These are phyloP conservation scores for Cyberlindnera mycetangii DNA, from an alignment of 805 yeast species.

Conservation along the genomic window DNA sequence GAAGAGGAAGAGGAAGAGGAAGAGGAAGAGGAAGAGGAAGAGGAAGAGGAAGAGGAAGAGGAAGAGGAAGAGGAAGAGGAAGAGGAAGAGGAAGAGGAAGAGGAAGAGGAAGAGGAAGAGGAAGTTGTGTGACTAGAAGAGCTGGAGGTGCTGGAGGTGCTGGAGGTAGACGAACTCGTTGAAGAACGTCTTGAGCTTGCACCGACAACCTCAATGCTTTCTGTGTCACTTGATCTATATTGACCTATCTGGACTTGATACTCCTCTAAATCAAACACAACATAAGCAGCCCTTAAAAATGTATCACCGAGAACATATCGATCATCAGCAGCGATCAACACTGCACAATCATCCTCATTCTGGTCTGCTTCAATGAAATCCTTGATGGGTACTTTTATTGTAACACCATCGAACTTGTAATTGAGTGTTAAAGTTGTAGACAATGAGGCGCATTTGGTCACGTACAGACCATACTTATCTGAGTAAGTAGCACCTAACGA, in stretches of 20 bases:
- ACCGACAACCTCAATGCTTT: not conserved
- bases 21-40: not conserved
- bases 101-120: conserved; percentile 9
- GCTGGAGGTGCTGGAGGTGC: not conserved
- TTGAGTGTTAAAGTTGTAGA: not conserved
- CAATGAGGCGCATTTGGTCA: conserved; percentile 1
- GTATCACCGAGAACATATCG: conserved; percentile 60
- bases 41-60: not conserved
- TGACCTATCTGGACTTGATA: conserved; percentile 51
- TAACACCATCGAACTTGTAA: conserved; percentile 6
- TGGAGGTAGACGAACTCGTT: conserved; percentile 6
- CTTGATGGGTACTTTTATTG: conserved; percentile 2
- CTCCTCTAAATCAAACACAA: conserved; percentile 64
- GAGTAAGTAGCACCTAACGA: conserved; percentile 33
- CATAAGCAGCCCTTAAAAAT: conserved; percentile 61
- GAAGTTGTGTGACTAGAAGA: conserved; percentile 2
- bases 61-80: not conserved
- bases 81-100: not conserved
- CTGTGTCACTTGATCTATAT: not conserved
- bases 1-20: not conserved
- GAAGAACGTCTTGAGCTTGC: not conserved
- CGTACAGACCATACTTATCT: not conserved
- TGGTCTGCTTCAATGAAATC: conserved; percentile 2
- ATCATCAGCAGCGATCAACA: conserved; percentile 24
- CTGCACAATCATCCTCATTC: conserved; percentile 1